Base-by-base conservation (phyloP, 139 green algal species). In the Monoraphidium neglectum region DNA sequence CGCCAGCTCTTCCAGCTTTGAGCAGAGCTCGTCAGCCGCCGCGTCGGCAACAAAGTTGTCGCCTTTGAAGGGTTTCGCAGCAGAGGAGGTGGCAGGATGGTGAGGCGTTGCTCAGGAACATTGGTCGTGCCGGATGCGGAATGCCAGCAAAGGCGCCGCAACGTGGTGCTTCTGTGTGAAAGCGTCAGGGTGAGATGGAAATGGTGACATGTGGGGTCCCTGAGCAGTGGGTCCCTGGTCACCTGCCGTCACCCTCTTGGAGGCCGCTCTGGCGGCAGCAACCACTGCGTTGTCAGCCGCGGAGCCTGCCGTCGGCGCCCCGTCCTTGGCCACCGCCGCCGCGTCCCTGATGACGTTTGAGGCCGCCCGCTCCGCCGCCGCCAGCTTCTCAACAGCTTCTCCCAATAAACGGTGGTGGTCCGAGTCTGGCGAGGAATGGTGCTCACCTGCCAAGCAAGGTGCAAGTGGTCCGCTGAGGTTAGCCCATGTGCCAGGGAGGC, bases 11-110 rank as follows among this genome's bases (percentile, higher is more conserved):
- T 66, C 49, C 37, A 90, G 82, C 56, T 51, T 32, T 12, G 82
- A 68, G 1, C 85, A 56, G 61, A 90, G 70, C 83, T 90, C 77
- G 2, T 88, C 85, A 24, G 85, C 85, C 35, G 85, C 70, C 1
- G 77, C 85, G 63, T 90, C 82, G 16, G 85, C 85, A 35, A 88
- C 61, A 54, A 83, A 84, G 79, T 77, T 77, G 6, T 66, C 78
- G 66, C 78, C 82, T 60, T 70, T 68, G 62, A 56, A 21, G 15
- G 28, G 10, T 18, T 35, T 10, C 26, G 23, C 18, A 12, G 28
- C 59, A 67, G n/a, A n/a, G n/a, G n/a, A n/a, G n/a, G 26, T 67
- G 59, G 21, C 18, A 60, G 21, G 51, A 60, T 60, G 21, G 21
- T 60, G 51, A 28, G 21, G 51, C 18, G 18, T 60, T 60, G 51